These are phyloP conservation scores for Aspergillus nomiae DNA, from an alignment of 2,329 filamentous ascomycete genomes.

Conservation along the genomic window DNA sequence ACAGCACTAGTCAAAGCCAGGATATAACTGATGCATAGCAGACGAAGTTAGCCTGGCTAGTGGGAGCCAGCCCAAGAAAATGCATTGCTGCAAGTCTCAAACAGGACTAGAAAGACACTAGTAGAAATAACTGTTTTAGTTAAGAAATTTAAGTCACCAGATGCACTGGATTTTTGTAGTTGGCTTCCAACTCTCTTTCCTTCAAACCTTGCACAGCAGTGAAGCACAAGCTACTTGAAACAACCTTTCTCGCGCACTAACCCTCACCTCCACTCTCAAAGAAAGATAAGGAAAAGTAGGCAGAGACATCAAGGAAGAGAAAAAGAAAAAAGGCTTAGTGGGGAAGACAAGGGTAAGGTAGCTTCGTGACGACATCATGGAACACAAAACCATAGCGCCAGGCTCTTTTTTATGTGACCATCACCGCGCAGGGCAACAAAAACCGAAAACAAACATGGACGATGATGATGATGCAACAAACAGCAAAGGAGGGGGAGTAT, in stretches of 20 bases:
- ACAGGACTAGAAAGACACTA: background rate
- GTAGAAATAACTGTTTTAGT: background rate
- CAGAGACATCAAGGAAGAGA: background rate
- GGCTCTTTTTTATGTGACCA: conserved; percentile 34
- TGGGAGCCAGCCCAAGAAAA: background rate
- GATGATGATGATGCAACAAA: background rate
- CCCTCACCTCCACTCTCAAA: background rate
- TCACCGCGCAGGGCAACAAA: conserved; percentile 16
- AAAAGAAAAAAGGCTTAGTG: background rate
- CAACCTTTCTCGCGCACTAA: background rate
- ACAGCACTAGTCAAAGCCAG: background rate
- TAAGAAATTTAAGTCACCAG: background rate
- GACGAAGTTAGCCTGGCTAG: background rate
- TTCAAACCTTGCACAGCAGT: background rate
- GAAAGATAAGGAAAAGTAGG: conserved; percentile 7
- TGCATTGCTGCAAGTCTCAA: background rate
- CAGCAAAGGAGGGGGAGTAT: conserved; percentile 14
- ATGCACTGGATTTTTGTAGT: background rate
- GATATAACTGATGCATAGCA: background rate
- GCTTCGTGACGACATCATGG: conserved; percentile 12
- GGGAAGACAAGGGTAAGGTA: background rate
- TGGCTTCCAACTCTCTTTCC: background rate
- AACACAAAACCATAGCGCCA: conserved; percentile 35
- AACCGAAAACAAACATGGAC: background rate
- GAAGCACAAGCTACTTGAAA: background rate